Evolutionary conservation across 768 basidiomycete genomes (phyloP), one percentile per base, ranked within the genome.

Genomic region (Leccinum rimulosum): DNA sequence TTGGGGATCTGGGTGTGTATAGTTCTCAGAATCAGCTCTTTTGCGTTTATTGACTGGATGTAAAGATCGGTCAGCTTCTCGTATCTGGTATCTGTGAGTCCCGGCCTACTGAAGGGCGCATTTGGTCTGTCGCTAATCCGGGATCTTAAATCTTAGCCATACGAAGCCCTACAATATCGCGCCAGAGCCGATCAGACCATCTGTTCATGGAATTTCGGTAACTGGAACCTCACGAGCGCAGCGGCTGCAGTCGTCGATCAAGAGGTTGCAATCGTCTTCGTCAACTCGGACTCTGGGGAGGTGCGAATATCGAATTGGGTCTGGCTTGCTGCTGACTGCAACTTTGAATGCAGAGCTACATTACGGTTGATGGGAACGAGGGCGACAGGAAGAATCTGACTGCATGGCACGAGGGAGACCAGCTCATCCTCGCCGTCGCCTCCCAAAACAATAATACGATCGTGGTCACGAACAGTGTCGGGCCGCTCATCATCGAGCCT

Each of bases 231-330:
- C 22, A 65, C 61, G 0, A 67, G 72, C 0, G 86, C 85, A 8
- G 80, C 75, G 5, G 79, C 76, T 48, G 72, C 79, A 45, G 85
- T 79, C 1, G 71, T 74, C 1, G 74, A 68, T 40, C 80, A 81
- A 60, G 84, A 85, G n/a, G 86, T 86, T 8, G 87, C 87, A 1
- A 77, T 95, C 45, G 92, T 95, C 10, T 93, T 94, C 72, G 79
- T 93, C 63, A 85, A 86, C 61, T 80, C 89, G 2, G 88, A 95
- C 70, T 93, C 91, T 6, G 94, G 94, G 25, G 94, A 95, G 74
- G 83, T 76, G 15, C 10, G 59, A 54, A 56, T n/a, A 38, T 45
- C 12, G 5, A 7, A 5, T 33, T 15, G 22, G 14, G n/a, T 17
- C 14, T 6, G 1, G 11, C 15, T 30, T 33, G n/a, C 19, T 14